phyloP scores from a whole-genome alignment of 495 filamentous ascomycete species.

The Aspergillus carlsbadensis region DNA sequence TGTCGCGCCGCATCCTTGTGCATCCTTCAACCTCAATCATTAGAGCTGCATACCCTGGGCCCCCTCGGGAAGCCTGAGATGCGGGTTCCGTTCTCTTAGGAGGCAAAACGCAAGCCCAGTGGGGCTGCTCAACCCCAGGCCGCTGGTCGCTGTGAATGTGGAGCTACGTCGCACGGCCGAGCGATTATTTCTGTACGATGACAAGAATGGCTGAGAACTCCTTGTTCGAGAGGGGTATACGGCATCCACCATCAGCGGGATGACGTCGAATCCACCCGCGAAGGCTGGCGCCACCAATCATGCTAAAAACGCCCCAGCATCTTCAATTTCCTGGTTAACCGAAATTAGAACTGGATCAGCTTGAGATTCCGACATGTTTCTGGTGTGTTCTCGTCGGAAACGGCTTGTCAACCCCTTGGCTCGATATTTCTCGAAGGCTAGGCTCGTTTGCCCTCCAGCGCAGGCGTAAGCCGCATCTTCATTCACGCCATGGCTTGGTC shows the following conservation, averaged over 20 bases:
- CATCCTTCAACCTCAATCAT: too few species aligned
- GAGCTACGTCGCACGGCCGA: neutral
- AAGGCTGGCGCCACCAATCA: conserved; percentile 5
- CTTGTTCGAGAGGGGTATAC: neutral
- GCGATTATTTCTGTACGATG: neutral
- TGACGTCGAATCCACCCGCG: neutral
- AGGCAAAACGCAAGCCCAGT: too few species aligned
- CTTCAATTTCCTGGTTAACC: conserved; percentile 9
- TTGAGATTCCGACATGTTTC: neutral
- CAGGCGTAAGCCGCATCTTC: neutral
- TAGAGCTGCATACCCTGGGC: too few species aligned
- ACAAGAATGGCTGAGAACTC: neutral
- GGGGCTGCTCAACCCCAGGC: too few species aligned
- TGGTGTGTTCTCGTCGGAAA: neutral
- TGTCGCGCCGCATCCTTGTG: too few species aligned
- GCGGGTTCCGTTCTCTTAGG: neutral
- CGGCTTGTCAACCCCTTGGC: neutral
- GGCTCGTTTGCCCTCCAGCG: neutral
- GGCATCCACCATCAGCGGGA: neutral
- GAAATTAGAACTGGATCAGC: conserved; percentile 10
- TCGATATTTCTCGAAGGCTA: neutral
- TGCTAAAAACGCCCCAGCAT: neutral
- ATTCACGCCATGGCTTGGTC: neutral
- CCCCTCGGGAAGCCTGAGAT: neutral
- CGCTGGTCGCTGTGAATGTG: neutral